Evolutionary conservation across 2,329 filamentous ascomycete species (phyloP), one percentile per base, ranked within the genome.

Genomic region (Diaporthe sp.): DNA sequence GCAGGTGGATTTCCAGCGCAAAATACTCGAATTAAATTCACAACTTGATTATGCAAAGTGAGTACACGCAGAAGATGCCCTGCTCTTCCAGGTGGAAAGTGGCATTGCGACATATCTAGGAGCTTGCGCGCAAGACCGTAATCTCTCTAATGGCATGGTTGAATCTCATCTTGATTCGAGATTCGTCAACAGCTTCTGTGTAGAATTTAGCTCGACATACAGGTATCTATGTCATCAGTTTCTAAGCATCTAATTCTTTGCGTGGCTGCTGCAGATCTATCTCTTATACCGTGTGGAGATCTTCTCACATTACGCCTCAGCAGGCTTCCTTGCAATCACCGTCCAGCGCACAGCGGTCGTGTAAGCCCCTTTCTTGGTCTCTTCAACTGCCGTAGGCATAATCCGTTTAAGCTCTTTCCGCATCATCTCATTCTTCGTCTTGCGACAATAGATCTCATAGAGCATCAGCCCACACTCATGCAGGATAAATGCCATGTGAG

Each of bases 371-470:
- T 68, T 53, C 59, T 51, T 66, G 1, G 75, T 74, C 55, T 78
- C 75, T 55, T 78, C 59, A 1, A 71, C 55, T 1, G 74, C 76
- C 7, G 55, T 27, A 22, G 78, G 77, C 10, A 79, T 59, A 1
- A 79, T 59, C 2, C 74, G 74, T 1, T 37, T 53, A 19, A 77
- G 13, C 37, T 77, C 73, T 0, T 51, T 7, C 6, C 76, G 70
- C 71, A 78, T 72, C 4, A 66, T 32, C 66, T 77, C 74, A 50
- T 77, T 77, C 32, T 76, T 73, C 5, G 77, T 77, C 76, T 76
- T 79, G 19, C 75, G 76, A 2, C 75, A 75, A 50, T 78, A 75
- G 13, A 77, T 51, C 25, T 79, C 78, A 42, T 79, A 76, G 1
- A 79, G 77, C 69, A 78, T 76, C 1, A 79, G 69, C 27, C 51